Conservation (phyloP, 208 protist species). For the Angomonas ambiguus region DNA sequence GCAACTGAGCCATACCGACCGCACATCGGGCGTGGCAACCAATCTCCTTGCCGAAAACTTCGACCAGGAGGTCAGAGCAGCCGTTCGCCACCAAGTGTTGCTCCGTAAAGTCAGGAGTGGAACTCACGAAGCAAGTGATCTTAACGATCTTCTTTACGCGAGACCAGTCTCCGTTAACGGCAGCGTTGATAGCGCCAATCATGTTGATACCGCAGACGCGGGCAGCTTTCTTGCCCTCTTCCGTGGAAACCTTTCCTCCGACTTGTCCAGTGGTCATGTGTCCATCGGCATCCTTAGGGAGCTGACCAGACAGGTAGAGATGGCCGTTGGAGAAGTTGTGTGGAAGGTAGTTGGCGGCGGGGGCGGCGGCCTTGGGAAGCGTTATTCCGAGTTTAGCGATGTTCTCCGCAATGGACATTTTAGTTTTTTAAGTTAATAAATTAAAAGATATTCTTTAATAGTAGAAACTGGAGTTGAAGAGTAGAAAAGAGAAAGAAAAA, state of each 20-base stretch:
- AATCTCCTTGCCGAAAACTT: constrained; percentile 60
- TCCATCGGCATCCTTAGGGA: constrained; percentile 52
- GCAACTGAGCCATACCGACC: constrained; percentile 66
- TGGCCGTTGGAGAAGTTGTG: constrained; percentile 33
- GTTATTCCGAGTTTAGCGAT: constrained; percentile 57
- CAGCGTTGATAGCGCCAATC: constrained; percentile 58
- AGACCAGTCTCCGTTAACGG: constrained; percentile 47
- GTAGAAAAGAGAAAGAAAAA: background rate
- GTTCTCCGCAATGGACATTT: constrained; percentile 25
- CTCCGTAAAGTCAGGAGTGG: constrained; percentile 42
- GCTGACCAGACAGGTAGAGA: constrained; percentile 70
- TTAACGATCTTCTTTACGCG: constrained; percentile 72
- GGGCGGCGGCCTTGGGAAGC: constrained; percentile 48
- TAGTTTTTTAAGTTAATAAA: constrained; percentile 1
- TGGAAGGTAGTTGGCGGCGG: constrained; percentile 70
- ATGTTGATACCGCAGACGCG: constrained; percentile 37
- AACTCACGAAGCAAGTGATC: constrained; percentile 74
- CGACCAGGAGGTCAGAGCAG: constrained; percentile 64
- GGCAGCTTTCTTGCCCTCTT: constrained; percentile 61
- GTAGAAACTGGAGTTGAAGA: background rate
- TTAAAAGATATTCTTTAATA: background rate
- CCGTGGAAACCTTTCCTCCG: constrained; percentile 35
- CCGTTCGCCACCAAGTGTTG: constrained; percentile 74
- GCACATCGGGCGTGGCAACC: constrained; percentile 71
- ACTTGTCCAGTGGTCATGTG: constrained; percentile 49